Base-by-base conservation (phyloP, 2,329 filamentous ascomycete genomes). In the Colletotrichum chrysophilum region DNA sequence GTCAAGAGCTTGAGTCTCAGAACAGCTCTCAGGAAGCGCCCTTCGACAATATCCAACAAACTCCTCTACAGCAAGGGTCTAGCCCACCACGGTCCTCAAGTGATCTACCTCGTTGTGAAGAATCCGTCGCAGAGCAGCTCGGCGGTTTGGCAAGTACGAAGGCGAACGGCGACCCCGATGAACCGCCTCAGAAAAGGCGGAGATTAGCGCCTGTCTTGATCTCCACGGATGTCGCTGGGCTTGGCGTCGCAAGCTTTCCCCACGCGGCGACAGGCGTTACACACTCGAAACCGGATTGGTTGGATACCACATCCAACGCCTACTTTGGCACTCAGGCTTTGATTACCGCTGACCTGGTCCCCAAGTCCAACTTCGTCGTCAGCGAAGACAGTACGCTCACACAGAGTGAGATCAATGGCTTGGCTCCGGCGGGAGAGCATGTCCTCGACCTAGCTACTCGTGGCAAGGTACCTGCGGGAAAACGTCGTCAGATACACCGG, bases 401-500 rank as follows among this genome's bases (percentile, higher is more conserved):
- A 18, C 61, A 58, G n/a, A 13, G n/a, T 10, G 32, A 26, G 13
- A 28, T 21, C 16, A 26, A 80, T 80, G 14, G 32, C 21, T 24
- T 43, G n/a, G n/a, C 34, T 38, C 34, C 61, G 5, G 34, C 32
- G 61, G 14, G 65, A 43, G 7, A 38, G 56, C 18, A 34, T 16
- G 26, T 36, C 13, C 32, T 72, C 4, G 16, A 28, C 28, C 21
- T 52, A 24, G 4, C 30, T 36, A 52, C 74, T 28, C 26, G 52
- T 10, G 43, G 43, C 13, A 38, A 56, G 3, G 79, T 88, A 2
- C 85, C 88, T 3, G 81, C 82, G 7, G 89, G 88, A 0, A 86
- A 85, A 36, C 85, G 87, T 56, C 78, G 86, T 3, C 89, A 87
- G 69, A 85, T 88, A 4, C 79, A 87, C 70, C 81, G 78, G 7